phyloP scores from a whole-genome alignment of 345 rosid genomes.

The Lumnitzera littorea region DNA sequence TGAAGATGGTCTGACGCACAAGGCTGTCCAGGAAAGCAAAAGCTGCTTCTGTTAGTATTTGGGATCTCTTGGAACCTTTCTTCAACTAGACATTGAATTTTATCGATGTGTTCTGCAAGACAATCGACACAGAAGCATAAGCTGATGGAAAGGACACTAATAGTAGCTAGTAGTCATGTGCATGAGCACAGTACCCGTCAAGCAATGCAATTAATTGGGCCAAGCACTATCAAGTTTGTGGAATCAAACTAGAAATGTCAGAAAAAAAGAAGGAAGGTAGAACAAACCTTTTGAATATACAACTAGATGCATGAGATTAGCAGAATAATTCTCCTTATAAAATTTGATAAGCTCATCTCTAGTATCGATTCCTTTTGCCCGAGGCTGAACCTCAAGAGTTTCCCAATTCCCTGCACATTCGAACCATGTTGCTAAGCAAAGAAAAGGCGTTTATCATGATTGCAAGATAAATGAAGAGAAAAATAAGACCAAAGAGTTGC shows the following conservation, averaged over 20 bases:
- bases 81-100: conserved; percentile 57
- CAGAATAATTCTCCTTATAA: conserved; percentile 77
- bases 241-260: background rate
- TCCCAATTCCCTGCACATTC: conserved; percentile 65
- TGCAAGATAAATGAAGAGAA: too few species aligned
- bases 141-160: conserved; percentile 1
- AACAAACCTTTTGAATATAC: conserved; percentile 74
- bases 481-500: too few species aligned
- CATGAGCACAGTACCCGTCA: too few species aligned
- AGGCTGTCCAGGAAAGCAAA: conserved; percentile 72
- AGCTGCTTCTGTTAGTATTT: conserved; percentile 36
- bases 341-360: conserved; percentile 74
- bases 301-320: conserved; percentile 86
- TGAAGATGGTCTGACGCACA: conserved; percentile 74
- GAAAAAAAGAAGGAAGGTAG: background rate
- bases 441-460: too few species aligned
- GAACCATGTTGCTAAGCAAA: conserved; percentile 3
- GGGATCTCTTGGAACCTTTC: conserved; percentile 60
- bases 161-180: too few species aligned
- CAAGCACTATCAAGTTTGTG: background rate
- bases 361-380: conserved; percentile 71
- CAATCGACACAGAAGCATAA: conserved; percentile 1
- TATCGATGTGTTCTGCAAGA: conserved; percentile 65
- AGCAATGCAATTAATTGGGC: too few species aligned
- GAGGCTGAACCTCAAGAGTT: conserved; percentile 73